These are phyloP conservation scores for Beauveria sp. DNA, from an alignment of 2,329 filamentous ascomycete genomes.

Conservation along the genomic window DNA sequence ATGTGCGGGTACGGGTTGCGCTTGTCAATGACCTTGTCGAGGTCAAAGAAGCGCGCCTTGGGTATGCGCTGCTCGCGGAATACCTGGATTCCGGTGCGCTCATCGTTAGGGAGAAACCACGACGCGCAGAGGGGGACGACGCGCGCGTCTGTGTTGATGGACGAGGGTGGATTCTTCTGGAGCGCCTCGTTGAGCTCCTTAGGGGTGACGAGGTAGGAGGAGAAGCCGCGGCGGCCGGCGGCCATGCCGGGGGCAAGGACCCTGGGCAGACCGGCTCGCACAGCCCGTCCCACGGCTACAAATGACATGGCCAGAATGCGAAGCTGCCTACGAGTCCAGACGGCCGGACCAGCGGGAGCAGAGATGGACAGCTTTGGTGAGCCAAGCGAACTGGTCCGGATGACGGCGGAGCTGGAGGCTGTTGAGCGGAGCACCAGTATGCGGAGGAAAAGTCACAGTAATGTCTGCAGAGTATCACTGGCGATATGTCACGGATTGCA, in stretches of 20 bases:
- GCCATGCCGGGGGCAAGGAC: slow-evolving; percentile 23
- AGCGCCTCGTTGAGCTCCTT: slow-evolving; percentile 74
- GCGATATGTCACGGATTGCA: neutral
- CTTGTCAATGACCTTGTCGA: slow-evolving; percentile 84
- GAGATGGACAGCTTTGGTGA: slow-evolving; percentile 2
- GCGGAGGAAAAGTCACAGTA: neutral
- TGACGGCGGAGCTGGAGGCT: neutral
- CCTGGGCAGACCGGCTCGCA: slow-evolving; percentile 32
- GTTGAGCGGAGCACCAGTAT: neutral
- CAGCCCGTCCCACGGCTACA: slow-evolving; percentile 33
- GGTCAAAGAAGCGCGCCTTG: slow-evolving; percentile 87
- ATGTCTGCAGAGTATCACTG: neutral
- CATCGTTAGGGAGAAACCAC: slow-evolving; percentile 95
- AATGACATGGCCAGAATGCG: slow-evolving; percentile 31
- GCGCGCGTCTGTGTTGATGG: slow-evolving; percentile 72
- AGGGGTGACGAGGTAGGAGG: slow-evolving; percentile 80
- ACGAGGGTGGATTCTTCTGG: slow-evolving; percentile 70
- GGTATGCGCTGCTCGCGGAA: slow-evolving; percentile 82
- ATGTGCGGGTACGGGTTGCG: slow-evolving; percentile 91
- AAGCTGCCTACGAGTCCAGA: neutral
- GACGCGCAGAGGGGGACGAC: slow-evolving; percentile 85
- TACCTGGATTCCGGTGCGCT: slow-evolving; percentile 68
- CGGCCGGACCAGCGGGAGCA: slow-evolving; percentile 8
- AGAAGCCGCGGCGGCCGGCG: slow-evolving; percentile 40
- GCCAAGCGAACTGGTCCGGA: neutral